phyloP scores from a whole-genome alignment of 805 yeast species.

The Candida ortonii region DNA sequence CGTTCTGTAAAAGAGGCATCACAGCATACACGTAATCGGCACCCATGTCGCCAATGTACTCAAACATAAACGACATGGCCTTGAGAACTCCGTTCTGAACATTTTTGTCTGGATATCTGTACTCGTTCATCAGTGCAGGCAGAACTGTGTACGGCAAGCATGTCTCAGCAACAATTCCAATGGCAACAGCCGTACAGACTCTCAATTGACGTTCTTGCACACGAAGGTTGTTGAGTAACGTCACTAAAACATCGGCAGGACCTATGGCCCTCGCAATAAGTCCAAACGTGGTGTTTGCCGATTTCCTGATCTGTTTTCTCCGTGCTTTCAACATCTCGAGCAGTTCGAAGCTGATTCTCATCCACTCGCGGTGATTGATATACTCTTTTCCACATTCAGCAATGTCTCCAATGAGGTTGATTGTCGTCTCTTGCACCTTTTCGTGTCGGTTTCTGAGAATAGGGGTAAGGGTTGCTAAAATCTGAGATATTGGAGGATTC shows the following conservation, averaged over 20 bases:
- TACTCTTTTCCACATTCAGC: slow-evolving; percentile 79
- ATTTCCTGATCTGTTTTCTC: slow-evolving; percentile 69
- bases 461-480: slow-evolving; percentile 87
- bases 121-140: slow-evolving; percentile 95
- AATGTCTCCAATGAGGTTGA: slow-evolving; percentile 74
- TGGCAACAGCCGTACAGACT: slow-evolving; percentile 96
- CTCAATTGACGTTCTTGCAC: slow-evolving; percentile 96
- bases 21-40: slow-evolving; percentile 79
- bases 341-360: slow-evolving; percentile 89
- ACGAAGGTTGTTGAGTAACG: slow-evolving; percentile 75
- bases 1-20: slow-evolving; percentile 80
- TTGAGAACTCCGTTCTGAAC: slow-evolving; percentile 95
- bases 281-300: slow-evolving; percentile 91
- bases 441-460: slow-evolving; percentile 86
- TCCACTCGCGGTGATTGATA: slow-evolving; percentile 93
- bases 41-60: slow-evolving; percentile 79
- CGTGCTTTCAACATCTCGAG: slow-evolving; percentile 85
- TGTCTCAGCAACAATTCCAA: slow-evolving; percentile 91
- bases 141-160: slow-evolving; percentile 91
- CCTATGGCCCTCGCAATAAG: slow-evolving; percentile 89
- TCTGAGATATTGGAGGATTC: slow-evolving; percentile 79
- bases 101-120: slow-evolving; percentile 84
- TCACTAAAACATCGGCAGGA: slow-evolving; percentile 88
- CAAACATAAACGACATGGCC: slow-evolving; percentile 87
- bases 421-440: slow-evolving; percentile 82